Conservation (phyloP, 345 rosid species). For the Mercurialis annua region DNA sequence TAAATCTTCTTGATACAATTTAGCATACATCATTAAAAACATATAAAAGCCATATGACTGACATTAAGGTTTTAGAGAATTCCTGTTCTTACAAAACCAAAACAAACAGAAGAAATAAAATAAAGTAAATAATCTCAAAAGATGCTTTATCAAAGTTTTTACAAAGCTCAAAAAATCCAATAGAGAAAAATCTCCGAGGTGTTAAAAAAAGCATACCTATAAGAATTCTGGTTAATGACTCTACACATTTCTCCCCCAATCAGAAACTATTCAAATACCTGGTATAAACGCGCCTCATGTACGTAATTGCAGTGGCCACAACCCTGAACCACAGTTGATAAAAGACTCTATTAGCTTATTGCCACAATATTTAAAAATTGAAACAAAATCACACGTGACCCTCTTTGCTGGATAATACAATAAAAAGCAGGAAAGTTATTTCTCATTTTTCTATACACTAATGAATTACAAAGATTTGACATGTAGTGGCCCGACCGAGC, state of each 20-base stretch:
- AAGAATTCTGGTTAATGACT: not conserved
- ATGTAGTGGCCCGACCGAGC: not conserved
- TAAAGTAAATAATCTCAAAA: no score
- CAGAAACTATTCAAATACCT: constrained; percentile 39
- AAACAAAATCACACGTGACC: not conserved
- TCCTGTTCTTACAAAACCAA: not conserved
- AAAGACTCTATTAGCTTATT: constrained; percentile 7
- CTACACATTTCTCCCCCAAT: constrained; percentile 1
- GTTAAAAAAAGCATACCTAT: constrained; percentile 10
- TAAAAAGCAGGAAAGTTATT: not conserved
- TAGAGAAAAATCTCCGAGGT: not conserved
- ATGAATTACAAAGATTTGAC: not conserved
- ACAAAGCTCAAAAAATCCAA: not conserved
- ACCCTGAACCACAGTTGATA: constrained; percentile 56
- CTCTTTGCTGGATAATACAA: not conserved
- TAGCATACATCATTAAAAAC: not conserved
- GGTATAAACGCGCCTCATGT: constrained; percentile 92
- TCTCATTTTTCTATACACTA: not conserved
- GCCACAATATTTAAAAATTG: not conserved
- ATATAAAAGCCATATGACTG: not conserved
- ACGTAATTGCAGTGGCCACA: constrained; percentile 84
- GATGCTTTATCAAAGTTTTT: not conserved
- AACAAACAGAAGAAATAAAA: not conserved
- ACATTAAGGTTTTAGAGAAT: not conserved
- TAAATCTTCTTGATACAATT: not conserved